A percentile compares a stretch with the other conserved stretches of the same genome.
phyloP scores from a whole-genome alignment of 768 basidiomycete genomes.

The Amanita muscaria region DNA sequence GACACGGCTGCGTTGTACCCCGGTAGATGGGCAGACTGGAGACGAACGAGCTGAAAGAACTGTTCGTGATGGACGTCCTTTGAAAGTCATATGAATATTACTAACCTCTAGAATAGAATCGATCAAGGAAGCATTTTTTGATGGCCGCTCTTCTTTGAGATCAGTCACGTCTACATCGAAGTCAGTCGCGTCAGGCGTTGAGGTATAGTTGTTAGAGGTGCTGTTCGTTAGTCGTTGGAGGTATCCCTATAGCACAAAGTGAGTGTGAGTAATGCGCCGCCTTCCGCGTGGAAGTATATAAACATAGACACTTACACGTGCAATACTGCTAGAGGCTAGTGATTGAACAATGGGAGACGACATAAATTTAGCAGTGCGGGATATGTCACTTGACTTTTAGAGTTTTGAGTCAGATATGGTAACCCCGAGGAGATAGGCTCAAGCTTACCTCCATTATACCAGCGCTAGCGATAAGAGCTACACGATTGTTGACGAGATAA shows the following conservation, averaged over 20 bases:
- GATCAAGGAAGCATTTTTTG: neutral
- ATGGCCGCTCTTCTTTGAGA: neutral
- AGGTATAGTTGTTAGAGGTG: slow-evolving; percentile 5
- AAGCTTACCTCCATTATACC: slow-evolving; percentile 55
- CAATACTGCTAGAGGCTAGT: slow-evolving; percentile 51
- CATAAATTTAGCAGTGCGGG: slow-evolving; percentile 70
- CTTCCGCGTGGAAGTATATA: too few relatives aligned
- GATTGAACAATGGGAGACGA: slow-evolving; percentile 68
- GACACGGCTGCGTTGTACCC: slow-evolving; percentile 73
- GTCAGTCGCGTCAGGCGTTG: slow-evolving; percentile 10
- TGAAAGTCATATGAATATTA: neutral
- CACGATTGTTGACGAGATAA: slow-evolving; percentile 53
- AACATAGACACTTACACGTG: slow-evolving; percentile 44
- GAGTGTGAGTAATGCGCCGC: too few relatives aligned
- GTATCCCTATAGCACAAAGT: slow-evolving; percentile 46
- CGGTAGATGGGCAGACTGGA: slow-evolving; percentile 69
- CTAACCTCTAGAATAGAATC: slow-evolving; percentile 38
- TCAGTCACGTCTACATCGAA: neutral
- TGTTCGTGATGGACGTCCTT: neutral
- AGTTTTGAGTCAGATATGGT: neutral
- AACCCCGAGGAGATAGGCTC: slow-evolving; percentile 3
- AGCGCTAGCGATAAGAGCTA: slow-evolving; percentile 60
- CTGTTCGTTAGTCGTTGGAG: slow-evolving; percentile 40
- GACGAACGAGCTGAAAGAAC: slow-evolving; percentile 49
- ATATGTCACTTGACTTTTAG: slow-evolving; percentile 51